Evolutionary conservation across 345 rosid species (phyloP), one percentile per base, ranked within the genome.

Genomic region (Salix purpurea): DNA sequence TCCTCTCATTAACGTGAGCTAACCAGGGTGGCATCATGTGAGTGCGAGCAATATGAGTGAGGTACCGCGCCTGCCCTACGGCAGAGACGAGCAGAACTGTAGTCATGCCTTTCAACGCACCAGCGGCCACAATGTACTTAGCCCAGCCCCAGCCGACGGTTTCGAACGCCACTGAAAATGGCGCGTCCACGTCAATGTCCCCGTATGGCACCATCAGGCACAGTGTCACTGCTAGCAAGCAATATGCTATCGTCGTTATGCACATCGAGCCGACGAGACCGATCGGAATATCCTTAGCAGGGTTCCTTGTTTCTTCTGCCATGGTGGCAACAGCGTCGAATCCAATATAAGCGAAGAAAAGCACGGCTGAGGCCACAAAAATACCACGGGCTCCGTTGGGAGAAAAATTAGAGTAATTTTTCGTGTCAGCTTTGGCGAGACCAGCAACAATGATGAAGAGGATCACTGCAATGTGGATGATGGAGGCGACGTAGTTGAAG

Each of bases 21-120:
- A 76, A 56, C 70, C 70, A 48, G 5, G 78, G 78, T 1, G 78
- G 78, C 62, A 68, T 68, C 78, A 76, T 67, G 65, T 76, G 78
- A 2, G 73, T 76, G 5, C 78, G 67, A 2, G 72, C 71, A 19
- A 76, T 76, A 46, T 76, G 78, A 1, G 78, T 76, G 78, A 76
- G 70, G 42, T 76, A 76, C 48, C 78, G 52, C 24, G 78, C 71
- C 66, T 76, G 78, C 21, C 72, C 78, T 0, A 76, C 58, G 8
- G 70, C 60, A 1, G 39, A 26, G 2, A 68, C 78, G 9, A 76
- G 78, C 65, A 76, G 30, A 56, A 67, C 78, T 4, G 78, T 67
- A 1, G 72, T 76, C 78, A 76, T 76, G 12, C 78, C 78, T 26
- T 67, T 67, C 54, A 76, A 32, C 3, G 78, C 78, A 23, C 78